A percentile compares a stretch with the other conserved stretches of the same genome.
Conservation (phyloP, 2,329 filamentous ascomycete species). For the Xylariaceae sp. region DNA sequence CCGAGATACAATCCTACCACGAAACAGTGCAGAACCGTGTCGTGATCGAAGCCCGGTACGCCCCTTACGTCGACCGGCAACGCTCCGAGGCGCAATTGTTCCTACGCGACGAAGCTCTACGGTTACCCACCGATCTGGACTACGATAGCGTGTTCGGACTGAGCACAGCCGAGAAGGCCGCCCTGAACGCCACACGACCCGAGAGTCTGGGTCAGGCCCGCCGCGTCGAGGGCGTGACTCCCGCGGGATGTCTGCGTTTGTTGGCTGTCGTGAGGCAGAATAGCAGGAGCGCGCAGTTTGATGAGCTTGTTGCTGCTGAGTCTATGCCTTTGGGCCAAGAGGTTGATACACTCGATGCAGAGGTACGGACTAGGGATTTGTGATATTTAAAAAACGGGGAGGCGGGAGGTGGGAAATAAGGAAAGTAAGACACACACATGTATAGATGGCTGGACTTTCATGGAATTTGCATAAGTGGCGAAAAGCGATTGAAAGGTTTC, state of each 20-base stretch:
- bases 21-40: constrained; percentile 64
- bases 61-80: constrained; percentile 78
- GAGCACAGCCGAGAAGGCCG: constrained; percentile 72
- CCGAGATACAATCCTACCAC: constrained; percentile 51
- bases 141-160: constrained; percentile 72
- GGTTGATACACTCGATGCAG: constrained; percentile 38
- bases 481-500: no score
- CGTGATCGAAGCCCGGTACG: constrained; percentile 78
- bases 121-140: constrained; percentile 69
- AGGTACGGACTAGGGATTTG: constrained; percentile 37
- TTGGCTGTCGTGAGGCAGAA: constrained; percentile 54
- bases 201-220: constrained; percentile 87
- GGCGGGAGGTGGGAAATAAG: background rate
- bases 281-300: constrained; percentile 8
- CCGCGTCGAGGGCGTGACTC: constrained; percentile 75
- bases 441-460: no score
- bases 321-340: constrained; percentile 31
- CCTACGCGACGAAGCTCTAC: constrained; percentile 70
- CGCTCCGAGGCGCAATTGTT: constrained; percentile 62
- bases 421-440: no score
- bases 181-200: constrained; percentile 66
- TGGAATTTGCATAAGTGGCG: no score
- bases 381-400: constrained; percentile 9
- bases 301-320: constrained; percentile 16
- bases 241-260: constrained; percentile 56